Conservation (phyloP, 2,329 filamentous ascomycete genomes). For the Xylariaceae sp. region DNA sequence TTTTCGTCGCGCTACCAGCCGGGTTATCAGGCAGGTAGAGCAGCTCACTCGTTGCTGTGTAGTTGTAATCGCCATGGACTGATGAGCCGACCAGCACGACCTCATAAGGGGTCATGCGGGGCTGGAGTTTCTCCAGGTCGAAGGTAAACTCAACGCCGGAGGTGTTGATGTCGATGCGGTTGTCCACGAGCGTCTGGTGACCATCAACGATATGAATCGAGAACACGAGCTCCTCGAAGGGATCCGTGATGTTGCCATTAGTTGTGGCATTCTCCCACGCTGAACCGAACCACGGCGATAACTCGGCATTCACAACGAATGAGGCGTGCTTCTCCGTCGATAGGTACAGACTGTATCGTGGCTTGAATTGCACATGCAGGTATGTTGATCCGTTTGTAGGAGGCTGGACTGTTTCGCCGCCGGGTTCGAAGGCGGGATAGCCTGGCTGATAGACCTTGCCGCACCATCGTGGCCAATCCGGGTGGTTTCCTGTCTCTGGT, state of each 20-base stretch:
- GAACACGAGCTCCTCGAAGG: constrained; percentile 32
- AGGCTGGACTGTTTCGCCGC: constrained; percentile 39
- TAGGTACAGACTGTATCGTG: constrained; percentile 44
- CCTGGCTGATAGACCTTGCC: constrained; percentile 43
- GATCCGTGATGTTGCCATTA: constrained; percentile 17
- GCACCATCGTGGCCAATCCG: constrained; percentile 44
- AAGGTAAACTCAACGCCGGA: constrained; percentile 37
- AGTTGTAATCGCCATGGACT: constrained; percentile 29
- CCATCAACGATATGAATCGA: constrained; percentile 33
- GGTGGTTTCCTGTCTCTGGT: constrained; percentile 36
- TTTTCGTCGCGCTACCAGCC: constrained; percentile 40
- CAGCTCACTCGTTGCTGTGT: constrained; percentile 36
- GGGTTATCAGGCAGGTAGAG: constrained; percentile 41
- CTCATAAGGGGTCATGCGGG: constrained; percentile 36
- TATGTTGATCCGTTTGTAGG: constrained; percentile 30
- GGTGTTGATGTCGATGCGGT: constrained; percentile 33
- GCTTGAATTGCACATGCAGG: constrained; percentile 40
- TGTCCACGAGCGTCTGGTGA: constrained; percentile 31
- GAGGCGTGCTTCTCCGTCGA: constrained; percentile 37
- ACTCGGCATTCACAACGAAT: constrained; percentile 40
- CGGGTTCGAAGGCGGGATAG: constrained; percentile 41
- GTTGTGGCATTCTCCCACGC: constrained; percentile 32
- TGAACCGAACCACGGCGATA: constrained; percentile 39
- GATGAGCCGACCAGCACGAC: constrained; percentile 37
- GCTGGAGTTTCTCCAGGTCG: constrained; percentile 33